Conservation (phyloP, 2,329 filamentous ascomycete species). For the Didymella keratinophila region DNA sequence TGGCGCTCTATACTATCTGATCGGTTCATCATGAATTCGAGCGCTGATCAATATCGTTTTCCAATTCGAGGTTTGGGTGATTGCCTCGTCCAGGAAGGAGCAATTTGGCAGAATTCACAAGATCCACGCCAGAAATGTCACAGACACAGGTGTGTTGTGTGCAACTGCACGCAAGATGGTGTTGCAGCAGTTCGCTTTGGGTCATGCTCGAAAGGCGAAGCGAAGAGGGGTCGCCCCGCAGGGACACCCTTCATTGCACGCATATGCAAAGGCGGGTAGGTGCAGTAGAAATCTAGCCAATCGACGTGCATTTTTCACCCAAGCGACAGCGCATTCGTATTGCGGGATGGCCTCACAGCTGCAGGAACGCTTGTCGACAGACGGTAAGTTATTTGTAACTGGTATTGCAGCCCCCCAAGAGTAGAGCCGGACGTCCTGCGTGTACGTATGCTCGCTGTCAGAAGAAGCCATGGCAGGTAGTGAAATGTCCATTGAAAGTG, state of each 20-base stretch:
- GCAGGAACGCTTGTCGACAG: conserved; percentile 47
- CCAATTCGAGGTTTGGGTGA: conserved; percentile 4
- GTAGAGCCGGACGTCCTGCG: neutral
- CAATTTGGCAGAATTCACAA: conserved; percentile 4
- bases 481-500: neutral
- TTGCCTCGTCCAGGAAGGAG: neutral
- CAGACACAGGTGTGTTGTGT: conserved; percentile 28
- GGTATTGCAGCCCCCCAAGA: conserved; percentile 12
- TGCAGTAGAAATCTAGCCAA: conserved; percentile 46
- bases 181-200: conserved; percentile 29
- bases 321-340: conserved; percentile 38
- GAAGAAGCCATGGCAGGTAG: neutral
- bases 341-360: conserved; percentile 48
- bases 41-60: conserved; percentile 23
- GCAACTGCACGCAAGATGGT: conserved; percentile 31
- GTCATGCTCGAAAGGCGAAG: conserved; percentile 30
- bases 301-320: conserved; percentile 22
- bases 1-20: conserved; percentile 42
- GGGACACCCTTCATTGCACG: conserved; percentile 47
- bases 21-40: conserved; percentile 35
- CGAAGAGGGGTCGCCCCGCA: conserved; percentile 31
- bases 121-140: conserved; percentile 9
- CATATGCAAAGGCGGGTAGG: conserved; percentile 50
- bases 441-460: neutral
- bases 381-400: conserved; percentile 35